A percentile compares a stretch with the other conserved stretches of the same genome.
phyloP scores from a whole-genome alignment of 2,329 filamentous ascomycete species.

The Exophiala xenobiotica region DNA sequence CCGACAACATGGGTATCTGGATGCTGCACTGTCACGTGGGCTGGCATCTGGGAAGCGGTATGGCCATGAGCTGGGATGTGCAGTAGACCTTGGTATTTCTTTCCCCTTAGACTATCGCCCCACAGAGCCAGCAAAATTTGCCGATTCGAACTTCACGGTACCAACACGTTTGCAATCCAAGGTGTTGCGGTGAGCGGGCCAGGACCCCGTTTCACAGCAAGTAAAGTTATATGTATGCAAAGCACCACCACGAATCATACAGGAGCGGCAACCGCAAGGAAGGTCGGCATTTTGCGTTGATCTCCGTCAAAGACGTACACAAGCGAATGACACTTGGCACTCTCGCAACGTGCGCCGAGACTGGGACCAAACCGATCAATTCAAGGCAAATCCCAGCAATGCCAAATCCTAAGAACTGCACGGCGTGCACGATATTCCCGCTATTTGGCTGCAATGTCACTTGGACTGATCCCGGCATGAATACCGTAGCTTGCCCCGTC shows the following conservation, averaged over 20 bases:
- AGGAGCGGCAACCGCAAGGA: too few species aligned
- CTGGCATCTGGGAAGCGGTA: slow-evolving; percentile 39
- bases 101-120: background rate
- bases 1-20: slow-evolving; percentile 39
- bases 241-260: too few species aligned
- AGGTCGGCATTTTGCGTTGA: background rate
- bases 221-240: too few species aligned
- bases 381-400: slow-evolving; percentile 1
- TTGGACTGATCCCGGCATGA: slow-evolving; percentile 3
- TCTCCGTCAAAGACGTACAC: background rate
- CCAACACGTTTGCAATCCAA: too few species aligned
- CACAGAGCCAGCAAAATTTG: too few species aligned
- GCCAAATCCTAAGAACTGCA: background rate
- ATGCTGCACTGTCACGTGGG: slow-evolving; percentile 41
- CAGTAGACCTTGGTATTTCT: background rate
- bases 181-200: too few species aligned
- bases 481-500: background rate
- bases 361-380: background rate
- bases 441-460: background rate
- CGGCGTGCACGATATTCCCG: background rate
- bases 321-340: slow-evolving; percentile 6
- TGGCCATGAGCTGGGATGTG: slow-evolving; percentile 47
- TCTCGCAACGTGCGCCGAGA: slow-evolving; percentile 3
- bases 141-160: too few species aligned
- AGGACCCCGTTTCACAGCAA: too few species aligned